A percentile compares a stretch with the other conserved stretches of the same genome.
These are phyloP conservation scores for Nepenthes mirabilis DNA, from an alignment of 148 eudicot genomes.

Conservation along the genomic window DNA sequence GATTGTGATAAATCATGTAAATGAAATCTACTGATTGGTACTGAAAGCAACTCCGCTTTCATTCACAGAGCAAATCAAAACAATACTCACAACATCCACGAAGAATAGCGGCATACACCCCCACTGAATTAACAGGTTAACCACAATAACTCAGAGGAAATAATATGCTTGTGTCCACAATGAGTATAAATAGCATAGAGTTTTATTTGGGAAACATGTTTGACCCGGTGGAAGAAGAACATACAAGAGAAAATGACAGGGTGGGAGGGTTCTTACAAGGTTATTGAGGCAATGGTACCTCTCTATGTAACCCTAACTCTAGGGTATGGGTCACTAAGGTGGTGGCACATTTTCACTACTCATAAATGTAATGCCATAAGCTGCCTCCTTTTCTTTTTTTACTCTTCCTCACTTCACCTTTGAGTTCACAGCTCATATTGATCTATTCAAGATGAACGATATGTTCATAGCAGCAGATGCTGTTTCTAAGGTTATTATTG, in stretches of 20 bases:
- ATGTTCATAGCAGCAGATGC: constrained; percentile 50
- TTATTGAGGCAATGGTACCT: constrained; percentile 61
- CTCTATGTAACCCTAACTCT: constrained; percentile 56
- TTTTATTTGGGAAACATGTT: not conserved
- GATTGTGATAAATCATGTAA: not conserved
- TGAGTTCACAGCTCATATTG: constrained; percentile 58
- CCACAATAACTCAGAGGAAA: not conserved
- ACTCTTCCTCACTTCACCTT: constrained; percentile 66
- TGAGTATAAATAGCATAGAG: not conserved
- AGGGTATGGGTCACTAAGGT: constrained; percentile 65
- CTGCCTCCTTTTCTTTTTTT: constrained; percentile 47
- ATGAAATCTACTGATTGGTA: not conserved
- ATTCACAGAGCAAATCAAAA: not conserved
- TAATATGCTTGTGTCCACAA: not conserved
- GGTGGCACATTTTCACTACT: constrained; percentile 51
- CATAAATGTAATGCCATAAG: constrained; percentile 68
- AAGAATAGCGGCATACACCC: not conserved
- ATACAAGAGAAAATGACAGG: constrained; percentile 35
- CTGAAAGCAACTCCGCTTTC: not conserved
- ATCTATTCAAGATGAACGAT: constrained; percentile 59
- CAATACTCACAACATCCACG: not conserved
- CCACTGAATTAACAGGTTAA: not conserved
- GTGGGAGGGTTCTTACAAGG: constrained; percentile 65
- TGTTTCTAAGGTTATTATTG: constrained; percentile 56
- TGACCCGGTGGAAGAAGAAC: not conserved